Evolutionary conservation across 2,329 filamentous ascomycete species (phyloP).

Genomic region (Didymellaceae sp.): DNA sequence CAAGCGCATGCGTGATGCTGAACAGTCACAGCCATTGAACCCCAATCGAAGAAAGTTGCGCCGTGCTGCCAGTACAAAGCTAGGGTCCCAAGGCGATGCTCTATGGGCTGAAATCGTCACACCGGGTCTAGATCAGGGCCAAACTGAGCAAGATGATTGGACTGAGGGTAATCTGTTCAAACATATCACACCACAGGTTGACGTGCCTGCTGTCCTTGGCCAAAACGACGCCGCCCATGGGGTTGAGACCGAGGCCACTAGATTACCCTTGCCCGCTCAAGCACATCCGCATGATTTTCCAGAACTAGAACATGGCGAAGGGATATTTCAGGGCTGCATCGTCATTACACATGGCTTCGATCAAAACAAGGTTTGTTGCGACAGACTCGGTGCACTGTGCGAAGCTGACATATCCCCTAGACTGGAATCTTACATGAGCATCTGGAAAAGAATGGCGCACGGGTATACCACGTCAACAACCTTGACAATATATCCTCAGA

Average conservation of each 20-base stretch:
- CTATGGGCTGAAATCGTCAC: slow-evolving; percentile 91
- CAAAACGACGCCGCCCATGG: slow-evolving; percentile 4
- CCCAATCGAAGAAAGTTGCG: slow-evolving; percentile 75
- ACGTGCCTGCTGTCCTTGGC: slow-evolving; percentile 10
- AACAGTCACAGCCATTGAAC: slow-evolving; percentile 51
- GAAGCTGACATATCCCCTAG: slow-evolving; percentile 34
- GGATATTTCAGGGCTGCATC: slow-evolving; percentile 53
- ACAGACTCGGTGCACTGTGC: not conserved
- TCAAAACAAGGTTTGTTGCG: slow-evolving; percentile 46
- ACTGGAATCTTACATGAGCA: slow-evolving; percentile 43
- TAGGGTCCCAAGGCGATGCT: slow-evolving; percentile 78
- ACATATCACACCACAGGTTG: slow-evolving; percentile 24
- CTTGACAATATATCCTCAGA: slow-evolving; percentile 34
- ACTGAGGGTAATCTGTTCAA: slow-evolving; percentile 36
- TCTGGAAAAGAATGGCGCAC: slow-evolving; percentile 45
- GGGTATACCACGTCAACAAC: slow-evolving; percentile 36
- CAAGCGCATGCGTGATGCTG: slow-evolving; percentile 43
- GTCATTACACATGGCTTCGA: slow-evolving; percentile 55
- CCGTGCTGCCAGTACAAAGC: slow-evolving; percentile 83
- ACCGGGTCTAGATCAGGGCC: slow-evolving; percentile 34
- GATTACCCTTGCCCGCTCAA: not conserved
- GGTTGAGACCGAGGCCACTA: not conserved
- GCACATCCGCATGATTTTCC: not conserved
- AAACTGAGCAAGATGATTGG: slow-evolving; percentile 43
- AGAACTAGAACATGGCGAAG: slow-evolving; percentile 22